Evolutionary conservation across 1,139 yeast species (phyloP).

Genomic region (Lodderomyces oxycetoniae): DNA sequence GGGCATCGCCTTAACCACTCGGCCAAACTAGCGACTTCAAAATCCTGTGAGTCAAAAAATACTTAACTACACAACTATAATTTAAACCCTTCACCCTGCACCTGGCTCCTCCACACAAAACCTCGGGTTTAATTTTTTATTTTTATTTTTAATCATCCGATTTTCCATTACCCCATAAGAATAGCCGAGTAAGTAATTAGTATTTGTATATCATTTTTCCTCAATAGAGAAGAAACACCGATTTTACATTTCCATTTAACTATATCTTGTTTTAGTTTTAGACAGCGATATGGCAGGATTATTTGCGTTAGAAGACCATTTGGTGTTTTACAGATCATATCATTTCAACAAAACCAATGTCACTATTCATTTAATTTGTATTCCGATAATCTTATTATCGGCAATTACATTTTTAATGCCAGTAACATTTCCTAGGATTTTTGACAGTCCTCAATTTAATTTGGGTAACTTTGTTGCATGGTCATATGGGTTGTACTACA

Average conservation of each 20-base stretch:
- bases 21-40: constrained; percentile 31
- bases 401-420: constrained; percentile 40
- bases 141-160: no score
- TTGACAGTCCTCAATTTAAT: constrained; percentile 34
- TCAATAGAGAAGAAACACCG: no score
- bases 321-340: constrained; percentile 79
- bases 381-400: constrained; percentile 69
- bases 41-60: no score
- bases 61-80: no score
- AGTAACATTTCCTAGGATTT: constrained; percentile 9
- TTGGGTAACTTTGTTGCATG: constrained; percentile 31
- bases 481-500: constrained; percentile 39
- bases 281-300: constrained; percentile 23
- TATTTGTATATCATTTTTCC: no score
- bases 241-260: no score
- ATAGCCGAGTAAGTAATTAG: no score
- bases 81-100: no score
- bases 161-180: no score
- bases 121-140: no score
- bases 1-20: constrained; percentile 67
- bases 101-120: no score
- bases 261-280: no score
- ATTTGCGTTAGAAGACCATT: constrained; percentile 58
- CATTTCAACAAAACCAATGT: constrained; percentile 72
- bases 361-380: constrained; percentile 69